Evolutionary conservation across 140 eudicot species (phyloP).

Genomic region (Anethum foeniculum): DNA sequence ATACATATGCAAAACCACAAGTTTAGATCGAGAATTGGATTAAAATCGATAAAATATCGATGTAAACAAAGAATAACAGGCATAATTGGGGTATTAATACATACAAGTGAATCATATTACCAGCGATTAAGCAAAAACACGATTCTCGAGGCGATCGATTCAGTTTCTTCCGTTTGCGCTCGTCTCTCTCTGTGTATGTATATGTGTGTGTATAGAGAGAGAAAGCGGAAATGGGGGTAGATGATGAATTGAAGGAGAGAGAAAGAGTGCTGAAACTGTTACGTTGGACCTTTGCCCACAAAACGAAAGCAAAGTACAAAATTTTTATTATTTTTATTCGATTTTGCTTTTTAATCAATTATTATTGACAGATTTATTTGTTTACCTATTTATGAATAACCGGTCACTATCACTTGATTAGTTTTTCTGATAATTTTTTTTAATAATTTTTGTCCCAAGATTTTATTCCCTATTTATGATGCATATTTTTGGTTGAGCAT

Average conservation of each 20-base stretch:
- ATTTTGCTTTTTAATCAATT: not conserved
- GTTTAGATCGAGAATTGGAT: not conserved
- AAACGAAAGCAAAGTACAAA: not conserved
- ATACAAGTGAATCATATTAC: not conserved
- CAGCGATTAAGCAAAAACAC: not conserved
- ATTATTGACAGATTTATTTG: no score
- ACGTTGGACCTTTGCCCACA: not conserved
- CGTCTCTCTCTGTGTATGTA: not conserved
- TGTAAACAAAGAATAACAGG: not conserved
- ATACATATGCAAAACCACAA: not conserved
- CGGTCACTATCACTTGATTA: no score
- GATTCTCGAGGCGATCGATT: not conserved
- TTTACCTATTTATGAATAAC: no score
- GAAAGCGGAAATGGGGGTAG: not conserved
- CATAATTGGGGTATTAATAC: not conserved
- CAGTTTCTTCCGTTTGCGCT: not conserved
- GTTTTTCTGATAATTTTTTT: no score
- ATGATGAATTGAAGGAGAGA: not conserved
- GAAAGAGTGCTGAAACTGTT: not conserved
- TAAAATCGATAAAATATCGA: not conserved
- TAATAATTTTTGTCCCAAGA: no score
- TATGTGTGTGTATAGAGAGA: not conserved
- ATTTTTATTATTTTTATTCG: not conserved
- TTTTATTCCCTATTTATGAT: no score
- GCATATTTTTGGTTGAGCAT: no score